Evolutionary conservation across 1,139 yeast species (phyloP).

Genomic region (Blastobotrys arbuscula): DNA sequence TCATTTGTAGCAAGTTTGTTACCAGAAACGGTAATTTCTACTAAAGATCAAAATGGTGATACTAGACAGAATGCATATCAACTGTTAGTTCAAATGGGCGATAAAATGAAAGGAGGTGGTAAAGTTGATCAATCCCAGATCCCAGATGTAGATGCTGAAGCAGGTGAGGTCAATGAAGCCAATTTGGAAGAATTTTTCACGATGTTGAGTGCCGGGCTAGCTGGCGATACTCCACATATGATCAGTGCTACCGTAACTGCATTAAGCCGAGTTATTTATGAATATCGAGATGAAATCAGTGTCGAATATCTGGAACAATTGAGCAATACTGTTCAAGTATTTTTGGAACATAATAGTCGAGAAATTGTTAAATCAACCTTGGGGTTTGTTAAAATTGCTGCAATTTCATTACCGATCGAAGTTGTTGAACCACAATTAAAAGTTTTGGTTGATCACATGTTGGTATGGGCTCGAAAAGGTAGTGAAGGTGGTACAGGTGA

Average conservation of each 20-base stretch:
- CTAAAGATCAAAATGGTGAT: slow-evolving; percentile 92
- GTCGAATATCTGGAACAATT: slow-evolving; percentile 61
- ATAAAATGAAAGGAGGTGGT: slow-evolving; percentile 70
- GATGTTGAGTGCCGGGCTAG: slow-evolving; percentile 94
- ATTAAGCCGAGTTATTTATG: slow-evolving; percentile 77
- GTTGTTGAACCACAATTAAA: slow-evolving; percentile 62
- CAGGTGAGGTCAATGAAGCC: slow-evolving; percentile 59
- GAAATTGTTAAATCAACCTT: slow-evolving; percentile 93
- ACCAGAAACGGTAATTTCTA: slow-evolving; percentile 83
- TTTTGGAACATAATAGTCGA: slow-evolving; percentile 82
- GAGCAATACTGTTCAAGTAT: slow-evolving; percentile 82
- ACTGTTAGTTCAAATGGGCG: slow-evolving; percentile 74
- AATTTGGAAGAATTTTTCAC: slow-evolving; percentile 78
- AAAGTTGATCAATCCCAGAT: slow-evolving; percentile 57
- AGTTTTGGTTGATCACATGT: slow-evolving; percentile 60
- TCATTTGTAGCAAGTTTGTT: slow-evolving; percentile 74
- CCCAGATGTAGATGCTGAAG: slow-evolving; percentile 58
- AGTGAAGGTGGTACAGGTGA: slow-evolving; percentile 95
- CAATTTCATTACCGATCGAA: slow-evolving; percentile 77
- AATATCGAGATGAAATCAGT: slow-evolving; percentile 63
- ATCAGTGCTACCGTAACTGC: slow-evolving; percentile 94
- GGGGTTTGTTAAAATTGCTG: slow-evolving; percentile 91
- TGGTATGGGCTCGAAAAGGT: slow-evolving; percentile 52
- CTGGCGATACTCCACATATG: slow-evolving; percentile 92
- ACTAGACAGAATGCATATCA: slow-evolving; percentile 79